phyloP scores from a whole-genome alignment of 164 flowering plant species.

The Brasenia schreberi region DNA sequence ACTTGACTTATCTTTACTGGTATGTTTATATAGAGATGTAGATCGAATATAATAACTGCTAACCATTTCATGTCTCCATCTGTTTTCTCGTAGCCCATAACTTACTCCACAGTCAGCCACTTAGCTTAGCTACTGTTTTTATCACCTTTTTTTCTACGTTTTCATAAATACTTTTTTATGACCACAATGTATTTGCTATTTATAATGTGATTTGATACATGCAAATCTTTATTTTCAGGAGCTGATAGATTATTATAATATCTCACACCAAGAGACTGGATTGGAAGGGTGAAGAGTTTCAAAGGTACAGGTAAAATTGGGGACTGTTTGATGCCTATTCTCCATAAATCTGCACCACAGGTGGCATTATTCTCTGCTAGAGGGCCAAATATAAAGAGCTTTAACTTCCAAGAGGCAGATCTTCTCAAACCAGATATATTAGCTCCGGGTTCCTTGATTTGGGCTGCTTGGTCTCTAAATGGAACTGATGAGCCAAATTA shows the following conservation, averaged over 20 bases:
- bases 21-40: too few relatives aligned
- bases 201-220: too few relatives aligned
- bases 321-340: constrained; percentile 36
- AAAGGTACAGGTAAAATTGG: constrained; percentile 38
- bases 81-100: too few relatives aligned
- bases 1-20: too few relatives aligned
- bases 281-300: constrained; percentile 24
- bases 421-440: constrained; percentile 45
- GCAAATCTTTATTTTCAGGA: too few relatives aligned
- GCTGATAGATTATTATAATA: constrained; percentile 40
- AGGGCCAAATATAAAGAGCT: constrained; percentile 52
- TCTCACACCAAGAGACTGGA: constrained; percentile 23
- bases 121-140: too few relatives aligned
- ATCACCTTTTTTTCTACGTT: too few relatives aligned
- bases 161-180: too few relatives aligned
- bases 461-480: constrained; percentile 54
- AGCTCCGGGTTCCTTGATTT: constrained; percentile 59
- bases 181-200: too few relatives aligned
- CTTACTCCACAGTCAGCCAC: too few relatives aligned
- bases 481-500: constrained; percentile 28
- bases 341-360: constrained; percentile 26
- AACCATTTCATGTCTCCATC: too few relatives aligned
- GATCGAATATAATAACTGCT: too few relatives aligned
- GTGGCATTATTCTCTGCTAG: constrained; percentile 52
- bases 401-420: constrained; percentile 43